A percentile compares a stretch with the other conserved stretches of the same genome.
Evolutionary conservation across 148 eudicot species (phyloP).

Genomic region (Spergularia bocconei): DNA sequence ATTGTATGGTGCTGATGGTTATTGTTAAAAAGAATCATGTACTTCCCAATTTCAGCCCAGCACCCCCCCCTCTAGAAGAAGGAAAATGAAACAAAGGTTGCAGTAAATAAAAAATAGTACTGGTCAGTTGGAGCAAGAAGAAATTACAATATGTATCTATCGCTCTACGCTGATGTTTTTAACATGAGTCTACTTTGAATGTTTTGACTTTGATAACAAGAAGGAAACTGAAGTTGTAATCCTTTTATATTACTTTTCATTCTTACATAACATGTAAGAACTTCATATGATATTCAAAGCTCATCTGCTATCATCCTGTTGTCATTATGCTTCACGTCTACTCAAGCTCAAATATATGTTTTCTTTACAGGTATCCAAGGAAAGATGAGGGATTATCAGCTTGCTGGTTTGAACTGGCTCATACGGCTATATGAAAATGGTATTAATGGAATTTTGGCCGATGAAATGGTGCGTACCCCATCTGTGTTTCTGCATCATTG

Average conservation of each 20-base stretch:
- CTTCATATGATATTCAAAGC: background rate
- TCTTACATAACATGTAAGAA: background rate
- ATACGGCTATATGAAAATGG: constrained; percentile 96
- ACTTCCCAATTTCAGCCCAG: no score
- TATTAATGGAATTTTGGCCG: constrained; percentile 96
- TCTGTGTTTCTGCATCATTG: background rate
- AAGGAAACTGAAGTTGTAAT: background rate
- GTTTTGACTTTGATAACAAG: background rate
- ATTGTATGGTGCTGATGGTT: no score
- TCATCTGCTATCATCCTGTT: background rate
- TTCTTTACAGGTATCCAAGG: constrained; percentile 77
- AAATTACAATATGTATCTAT: no score
- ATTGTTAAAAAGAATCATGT: no score
- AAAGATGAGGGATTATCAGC: constrained; percentile 99
- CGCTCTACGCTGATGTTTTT: no score
- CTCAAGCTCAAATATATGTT: background rate
- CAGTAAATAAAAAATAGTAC: no score
- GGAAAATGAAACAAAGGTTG: no score
- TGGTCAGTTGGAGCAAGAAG: no score
- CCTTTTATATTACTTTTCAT: background rate
- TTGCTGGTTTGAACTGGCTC: constrained; percentile 98
- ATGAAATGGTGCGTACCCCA: constrained; percentile 78
- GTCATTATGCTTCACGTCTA: background rate
- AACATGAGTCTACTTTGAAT: no score
- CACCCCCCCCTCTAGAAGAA: no score